phyloP scores from a whole-genome alignment of 495 filamentous ascomycete species.

The Rostrohypoxylon terebratum region DNA sequence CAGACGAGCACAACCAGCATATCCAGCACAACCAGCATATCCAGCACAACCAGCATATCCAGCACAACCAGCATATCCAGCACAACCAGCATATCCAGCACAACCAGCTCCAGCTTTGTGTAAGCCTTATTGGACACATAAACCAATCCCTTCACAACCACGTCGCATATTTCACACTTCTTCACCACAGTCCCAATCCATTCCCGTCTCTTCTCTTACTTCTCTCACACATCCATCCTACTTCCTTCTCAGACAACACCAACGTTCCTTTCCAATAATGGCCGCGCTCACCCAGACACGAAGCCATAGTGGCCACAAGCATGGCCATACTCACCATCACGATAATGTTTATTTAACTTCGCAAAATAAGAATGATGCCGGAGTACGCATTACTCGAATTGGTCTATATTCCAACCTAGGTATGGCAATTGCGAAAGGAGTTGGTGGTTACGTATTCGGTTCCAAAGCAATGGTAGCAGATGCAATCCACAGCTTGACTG shows the following conservation, averaged over 20 bases:
- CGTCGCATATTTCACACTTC: conserved; percentile 52
- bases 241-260: conserved; percentile 28
- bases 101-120: conserved; percentile 24
- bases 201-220: not conserved
- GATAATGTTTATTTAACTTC: conserved; percentile 92
- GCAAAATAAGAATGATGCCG: conserved; percentile 89
- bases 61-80: conserved; percentile 2
- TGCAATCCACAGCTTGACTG: conserved; percentile 93
- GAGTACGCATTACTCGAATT: conserved; percentile 92
- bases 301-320: conserved; percentile 62
- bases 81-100: too few species aligned
- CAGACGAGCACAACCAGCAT: too few species aligned
- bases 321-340: conserved; percentile 71
- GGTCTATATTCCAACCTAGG: conserved; percentile 90
- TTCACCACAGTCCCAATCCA: conserved; percentile 20
- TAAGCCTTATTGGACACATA: conserved; percentile 55
- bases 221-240: conserved; percentile 22
- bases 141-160: conserved; percentile 38
- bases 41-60: not conserved
- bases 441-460: conserved; percentile 93
- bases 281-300: conserved; percentile 53
- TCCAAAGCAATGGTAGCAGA: conserved; percentile 94
- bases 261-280: conserved; percentile 44
- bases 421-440: conserved; percentile 93
- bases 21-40: not conserved